Base-by-base conservation (phyloP, 2,329 filamentous ascomycete species). In the Aspergillus sclerotialis region DNA sequence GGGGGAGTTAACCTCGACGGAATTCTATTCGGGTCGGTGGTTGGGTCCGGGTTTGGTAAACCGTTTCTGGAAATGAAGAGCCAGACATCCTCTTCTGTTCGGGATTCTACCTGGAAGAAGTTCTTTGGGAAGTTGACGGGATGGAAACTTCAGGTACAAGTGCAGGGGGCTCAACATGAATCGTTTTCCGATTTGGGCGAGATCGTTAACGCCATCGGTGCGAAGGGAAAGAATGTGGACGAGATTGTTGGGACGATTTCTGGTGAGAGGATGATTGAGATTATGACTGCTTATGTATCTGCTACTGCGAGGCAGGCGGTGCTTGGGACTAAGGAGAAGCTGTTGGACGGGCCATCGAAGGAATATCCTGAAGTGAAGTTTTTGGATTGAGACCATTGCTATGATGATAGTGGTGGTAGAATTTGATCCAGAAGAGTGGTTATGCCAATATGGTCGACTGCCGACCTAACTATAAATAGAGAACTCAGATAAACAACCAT, bases 1-100 rank as follows among this genome's bases (percentile, higher is more conserved):
- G 57, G 54, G 4, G 60, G 46, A 4, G 19, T 58, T 16, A 60
- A 64, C 30, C 38, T 64, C n/a, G 60, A 64, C 32, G 58, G 61
- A 4, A 44, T 33, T 12, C 40, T 61, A 33, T 58, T 28, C 14
- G 43, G 41, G 7, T 33, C 29, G 5, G 39, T 40, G 3, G 8
- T 38, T 2, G 16, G 41, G 14, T 26, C 16, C 6, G 42, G 44
- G 7, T 11, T 33, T 1, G 21, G 18, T 11, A 3, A 23, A 7
- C 24, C 24, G 6, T 33, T 33, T 7, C 24, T 33, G n/a, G 13
- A 18, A 21, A 25, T 33, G 4, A 23, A 23, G n/a, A 10, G 25
- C 9, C n/a, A 7, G 3, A 12, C 8, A n/a, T 12, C 16, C 4
- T 4, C n/a, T 6, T 10, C 9, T 3, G 14, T 31, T 6, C 19